phyloP scores from a whole-genome alignment of 352 stramenopile genomes.

The Phytophthora capsici region DNA sequence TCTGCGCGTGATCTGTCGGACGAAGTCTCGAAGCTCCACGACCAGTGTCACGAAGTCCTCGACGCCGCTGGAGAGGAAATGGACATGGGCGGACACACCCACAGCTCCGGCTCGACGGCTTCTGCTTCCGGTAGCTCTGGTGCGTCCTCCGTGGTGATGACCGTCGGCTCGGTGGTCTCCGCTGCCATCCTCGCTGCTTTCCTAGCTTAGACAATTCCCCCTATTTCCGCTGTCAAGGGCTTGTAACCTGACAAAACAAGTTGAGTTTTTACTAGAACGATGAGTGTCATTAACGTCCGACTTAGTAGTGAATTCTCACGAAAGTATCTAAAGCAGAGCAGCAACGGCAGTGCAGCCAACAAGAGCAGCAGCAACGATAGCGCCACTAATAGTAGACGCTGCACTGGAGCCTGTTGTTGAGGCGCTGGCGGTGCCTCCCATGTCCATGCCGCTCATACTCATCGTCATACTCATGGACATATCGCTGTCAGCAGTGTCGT shows the following conservation, averaged over 20 bases:
- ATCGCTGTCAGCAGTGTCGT: slow-evolving; percentile 26
- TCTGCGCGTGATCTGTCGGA: slow-evolving; percentile 44
- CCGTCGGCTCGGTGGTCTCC: slow-evolving; percentile 20
- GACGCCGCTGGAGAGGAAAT: slow-evolving; percentile 21
- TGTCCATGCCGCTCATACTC: slow-evolving; percentile 32
- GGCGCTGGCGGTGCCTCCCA: slow-evolving; percentile 22
- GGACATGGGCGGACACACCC: slow-evolving; percentile 27
- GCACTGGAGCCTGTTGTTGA: slow-evolving; percentile 21
- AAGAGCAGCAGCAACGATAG: slow-evolving; percentile 13
- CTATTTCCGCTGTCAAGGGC: not conserved
- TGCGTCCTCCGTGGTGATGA: slow-evolving; percentile 21
- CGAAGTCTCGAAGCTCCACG: slow-evolving; percentile 51
- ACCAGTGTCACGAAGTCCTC: slow-evolving; percentile 52
- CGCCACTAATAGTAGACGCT: slow-evolving; percentile 12
- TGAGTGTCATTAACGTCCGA: too few species aligned
- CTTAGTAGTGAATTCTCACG: too few species aligned
- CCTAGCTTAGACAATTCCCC: slow-evolving; percentile 23
- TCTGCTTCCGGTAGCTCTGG: slow-evolving; percentile 13
- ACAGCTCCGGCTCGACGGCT: slow-evolving; percentile 11
- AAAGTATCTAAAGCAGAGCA: slow-evolving; percentile 17
- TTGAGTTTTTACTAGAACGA: slow-evolving; percentile 7
- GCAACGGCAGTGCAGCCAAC: slow-evolving; percentile 9
- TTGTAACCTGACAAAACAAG: slow-evolving; percentile 1
- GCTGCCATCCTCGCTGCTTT: slow-evolving; percentile 21
- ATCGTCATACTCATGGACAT: slow-evolving; percentile 38